These are phyloP conservation scores for Floccularia luteovirens DNA, from an alignment of 768 basidiomycete species.

Conservation along the genomic window DNA sequence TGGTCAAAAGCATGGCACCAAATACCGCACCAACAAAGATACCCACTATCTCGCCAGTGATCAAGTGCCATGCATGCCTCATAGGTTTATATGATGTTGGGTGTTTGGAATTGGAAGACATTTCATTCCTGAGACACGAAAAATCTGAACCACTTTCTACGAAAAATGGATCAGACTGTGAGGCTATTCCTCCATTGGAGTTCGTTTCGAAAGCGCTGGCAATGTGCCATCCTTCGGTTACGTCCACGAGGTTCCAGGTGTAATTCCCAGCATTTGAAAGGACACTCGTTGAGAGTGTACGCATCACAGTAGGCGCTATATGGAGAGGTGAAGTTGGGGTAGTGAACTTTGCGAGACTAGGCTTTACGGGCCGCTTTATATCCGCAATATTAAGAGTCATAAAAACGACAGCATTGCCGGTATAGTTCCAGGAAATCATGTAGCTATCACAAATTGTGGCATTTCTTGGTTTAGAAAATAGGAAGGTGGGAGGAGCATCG, in stretches of 20 bases:
- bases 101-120: neutral
- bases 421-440: conserved; percentile 17
- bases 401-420: conserved; percentile 5
- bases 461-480: conserved; percentile 16
- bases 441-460: conserved; percentile 18
- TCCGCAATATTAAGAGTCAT: conserved; percentile 12
- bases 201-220: conserved; percentile 16
- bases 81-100: neutral
- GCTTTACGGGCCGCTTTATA: neutral
- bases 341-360: conserved; percentile 1
- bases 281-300: conserved; percentile 16
- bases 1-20: conserved; percentile 10
- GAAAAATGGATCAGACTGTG: conserved; percentile 20
- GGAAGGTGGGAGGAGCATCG: too few species aligned
- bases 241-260: conserved; percentile 22
- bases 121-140: conserved; percentile 11
- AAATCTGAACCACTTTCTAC: conserved; percentile 15
- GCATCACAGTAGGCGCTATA: conserved; percentile 7
- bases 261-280: conserved; percentile 13
- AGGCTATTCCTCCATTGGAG: conserved; percentile 10
- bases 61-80: conserved; percentile 3
- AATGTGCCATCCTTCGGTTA: conserved; percentile 24
- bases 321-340: conserved; percentile 9
- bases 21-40: conserved; percentile 14
- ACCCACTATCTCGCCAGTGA: conserved; percentile 12